Evolutionary conservation across 202 grass and related monocot genomes (phyloP).

Genomic region (Musa balbisiana): DNA sequence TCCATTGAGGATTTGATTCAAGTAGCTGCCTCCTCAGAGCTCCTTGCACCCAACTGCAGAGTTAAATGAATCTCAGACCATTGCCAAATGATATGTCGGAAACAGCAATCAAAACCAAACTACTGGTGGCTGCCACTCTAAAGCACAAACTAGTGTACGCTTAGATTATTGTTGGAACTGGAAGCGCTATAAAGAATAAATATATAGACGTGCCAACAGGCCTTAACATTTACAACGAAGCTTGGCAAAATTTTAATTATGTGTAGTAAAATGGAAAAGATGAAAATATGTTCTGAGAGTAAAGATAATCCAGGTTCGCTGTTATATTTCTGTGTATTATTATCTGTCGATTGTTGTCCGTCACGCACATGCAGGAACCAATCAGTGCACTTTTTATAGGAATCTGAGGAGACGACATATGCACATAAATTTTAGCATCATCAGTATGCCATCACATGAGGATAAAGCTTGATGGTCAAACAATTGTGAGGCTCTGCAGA

Average conservation of each 20-base stretch:
- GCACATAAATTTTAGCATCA: neutral
- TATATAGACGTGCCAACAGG: conserved; percentile 57
- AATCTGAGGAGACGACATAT: conserved; percentile 40
- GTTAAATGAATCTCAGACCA: neutral
- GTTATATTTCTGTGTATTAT: conserved; percentile 79
- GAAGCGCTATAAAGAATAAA: conserved; percentile 83
- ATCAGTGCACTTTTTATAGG: conserved; percentile 85
- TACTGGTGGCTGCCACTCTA: neutral
- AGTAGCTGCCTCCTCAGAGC: conserved; percentile 94
- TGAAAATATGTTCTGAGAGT: neutral
- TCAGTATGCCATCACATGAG: no score
- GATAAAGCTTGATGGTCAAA: neutral
- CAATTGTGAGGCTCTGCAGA: neutral
- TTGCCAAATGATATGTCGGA: neutral
- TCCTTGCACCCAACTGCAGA: conserved; percentile 84
- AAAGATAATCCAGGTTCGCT: neutral
- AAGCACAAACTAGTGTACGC: conserved; percentile 35
- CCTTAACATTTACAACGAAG: neutral
- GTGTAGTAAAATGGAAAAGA: neutral
- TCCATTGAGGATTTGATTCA: conserved; percentile 90
- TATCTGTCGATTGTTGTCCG: conserved; percentile 84
- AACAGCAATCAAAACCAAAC: neutral
- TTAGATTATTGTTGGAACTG: conserved; percentile 77
- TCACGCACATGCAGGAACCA: conserved; percentile 66
- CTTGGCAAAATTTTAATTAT: neutral